Conservation (phyloP, 139 green algal genomes). For the Gonium pectorale region DNA sequence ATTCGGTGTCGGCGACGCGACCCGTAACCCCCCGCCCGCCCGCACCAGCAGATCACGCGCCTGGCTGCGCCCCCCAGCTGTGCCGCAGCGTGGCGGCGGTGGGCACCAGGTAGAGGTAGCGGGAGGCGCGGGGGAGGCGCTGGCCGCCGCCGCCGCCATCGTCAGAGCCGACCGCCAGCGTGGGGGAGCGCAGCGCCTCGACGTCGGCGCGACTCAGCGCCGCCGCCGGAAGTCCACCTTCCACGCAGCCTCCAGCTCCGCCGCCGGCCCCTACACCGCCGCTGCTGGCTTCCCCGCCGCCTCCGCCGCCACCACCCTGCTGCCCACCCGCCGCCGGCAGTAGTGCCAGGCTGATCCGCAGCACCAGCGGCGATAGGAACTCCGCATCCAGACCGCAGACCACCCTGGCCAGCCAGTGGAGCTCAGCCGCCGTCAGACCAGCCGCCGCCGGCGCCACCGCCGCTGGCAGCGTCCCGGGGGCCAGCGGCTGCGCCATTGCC, state of each 20-base stretch:
- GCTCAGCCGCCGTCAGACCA: not conserved
- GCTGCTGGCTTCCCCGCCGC: not conserved
- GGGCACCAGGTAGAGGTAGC: conserved; percentile 13
- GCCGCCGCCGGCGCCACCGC: no score
- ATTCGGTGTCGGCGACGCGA: no score
- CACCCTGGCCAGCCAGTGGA: not conserved
- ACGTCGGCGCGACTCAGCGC: not conserved
- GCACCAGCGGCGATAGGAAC: conserved; percentile 16
- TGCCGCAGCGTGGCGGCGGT: not conserved
- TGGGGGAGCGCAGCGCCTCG: not conserved
- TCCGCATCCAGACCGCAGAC: not conserved
- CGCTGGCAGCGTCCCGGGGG: no score
- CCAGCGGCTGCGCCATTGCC: no score
- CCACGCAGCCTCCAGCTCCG: no score
- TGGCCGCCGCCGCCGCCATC: no score
- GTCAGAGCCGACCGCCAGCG: not conserved
- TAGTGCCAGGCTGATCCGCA: not conserved
- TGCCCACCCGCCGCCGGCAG: not conserved
- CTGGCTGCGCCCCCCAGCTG: no score
- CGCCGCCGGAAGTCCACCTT: not conserved
- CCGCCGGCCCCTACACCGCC: not conserved
- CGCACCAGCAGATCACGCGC: no score
- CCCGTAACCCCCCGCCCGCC: no score
- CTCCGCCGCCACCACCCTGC: not conserved
- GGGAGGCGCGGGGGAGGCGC: no score